These are phyloP conservation scores for Fusarium brevicatenulatum DNA, from an alignment of 2,329 filamentous ascomycete genomes.

Conservation along the genomic window DNA sequence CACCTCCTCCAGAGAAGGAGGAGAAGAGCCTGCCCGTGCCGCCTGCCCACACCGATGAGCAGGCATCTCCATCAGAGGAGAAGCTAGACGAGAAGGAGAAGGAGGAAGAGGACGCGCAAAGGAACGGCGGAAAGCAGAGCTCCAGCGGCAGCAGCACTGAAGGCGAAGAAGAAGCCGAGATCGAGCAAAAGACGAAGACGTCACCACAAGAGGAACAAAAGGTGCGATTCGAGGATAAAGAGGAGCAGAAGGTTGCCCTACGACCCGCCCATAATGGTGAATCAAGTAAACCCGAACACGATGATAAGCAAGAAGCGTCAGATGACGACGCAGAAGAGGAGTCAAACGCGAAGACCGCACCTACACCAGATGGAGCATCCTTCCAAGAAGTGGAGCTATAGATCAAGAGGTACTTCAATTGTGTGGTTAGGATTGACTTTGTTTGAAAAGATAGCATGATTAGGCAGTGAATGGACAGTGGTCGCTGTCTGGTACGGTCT, in stretches of 20 bases:
- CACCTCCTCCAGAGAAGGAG: conserved; percentile 48
- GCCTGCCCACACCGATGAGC: conserved; percentile 36
- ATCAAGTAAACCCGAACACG: conserved; percentile 46
- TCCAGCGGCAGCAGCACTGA: conserved; percentile 33
- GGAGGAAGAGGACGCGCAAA: conserved; percentile 39
- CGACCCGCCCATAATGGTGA: conserved; percentile 52
- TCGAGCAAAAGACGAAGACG: conserved; percentile 51
- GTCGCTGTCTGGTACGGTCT: conserved; percentile 9
- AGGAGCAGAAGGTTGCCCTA: conserved; percentile 64
- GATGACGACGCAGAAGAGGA: conserved; percentile 49
- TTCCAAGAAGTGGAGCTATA: conserved; percentile 73
- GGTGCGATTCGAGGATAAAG: conserved; percentile 64
- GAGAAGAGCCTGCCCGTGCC: conserved; percentile 47
- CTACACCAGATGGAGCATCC: conserved; percentile 66
- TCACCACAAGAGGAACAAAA: conserved; percentile 63
- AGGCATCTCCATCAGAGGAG: conserved; percentile 42
- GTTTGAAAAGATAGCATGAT: conserved; percentile 6
- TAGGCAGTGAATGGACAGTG: conserved; percentile 4
- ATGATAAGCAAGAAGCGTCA: conserved; percentile 47
- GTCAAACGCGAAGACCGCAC: conserved; percentile 53
- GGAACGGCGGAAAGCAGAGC: conserved; percentile 30
- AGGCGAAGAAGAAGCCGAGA: conserved; percentile 41
- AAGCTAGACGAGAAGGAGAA: conserved; percentile 44
- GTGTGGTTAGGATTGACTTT: conserved; percentile 3
- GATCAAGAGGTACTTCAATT: conserved; percentile 10